Base-by-base conservation (phyloP, 2,329 filamentous ascomycete species). In the Tolypocladium guangdongense region DNA sequence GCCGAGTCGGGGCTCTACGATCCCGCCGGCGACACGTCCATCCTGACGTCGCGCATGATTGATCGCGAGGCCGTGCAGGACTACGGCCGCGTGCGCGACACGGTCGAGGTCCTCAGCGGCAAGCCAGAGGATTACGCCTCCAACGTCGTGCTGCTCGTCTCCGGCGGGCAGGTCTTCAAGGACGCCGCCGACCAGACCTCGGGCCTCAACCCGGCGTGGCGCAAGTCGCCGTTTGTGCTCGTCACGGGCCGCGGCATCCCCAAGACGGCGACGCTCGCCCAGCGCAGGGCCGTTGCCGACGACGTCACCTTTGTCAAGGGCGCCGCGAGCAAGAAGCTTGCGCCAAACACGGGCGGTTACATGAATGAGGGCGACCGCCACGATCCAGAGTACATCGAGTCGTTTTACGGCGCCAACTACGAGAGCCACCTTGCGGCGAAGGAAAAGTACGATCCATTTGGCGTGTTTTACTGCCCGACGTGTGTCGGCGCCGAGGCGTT, bases 351-450 rank as follows among this genome's bases (percentile, higher is more conserved):
- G 7, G 74, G 72, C 4, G 64, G 64, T 4, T 75, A 75, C 58
- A 66, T 73, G 60, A 75, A 74, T 52, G 73, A 75, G 58, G 71
- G 64, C 14, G 65, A 73, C 56, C 52, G 62, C 1, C 57, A 67
- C 22, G 67, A 72, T 51, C 63, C 66, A 2, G 55, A 68, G 32
- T 68, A 60, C 35, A 58, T 60, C 7, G 2, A 62, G 36, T 58
- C 63, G 2, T 73, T 72, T 52, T 73, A 68, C 58, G 69, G 70
- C 2, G 36, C 51, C 7, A 66, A 64, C 54, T 69, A 71, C 46
- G 45, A 55, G 2, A 52, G 56, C 11, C 63, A 70, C n/a, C 56
- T 66, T 18, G 54, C 50, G 16, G 57, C 66, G 8, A 73, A 73
- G 63, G 59, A 54, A 11, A 63, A 61, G 51, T 64, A 67, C 38